Evolutionary conservation across 441 rosid genomes (phyloP), one percentile per base, ranked within the genome.

Genomic region (Daphne laureola): DNA sequence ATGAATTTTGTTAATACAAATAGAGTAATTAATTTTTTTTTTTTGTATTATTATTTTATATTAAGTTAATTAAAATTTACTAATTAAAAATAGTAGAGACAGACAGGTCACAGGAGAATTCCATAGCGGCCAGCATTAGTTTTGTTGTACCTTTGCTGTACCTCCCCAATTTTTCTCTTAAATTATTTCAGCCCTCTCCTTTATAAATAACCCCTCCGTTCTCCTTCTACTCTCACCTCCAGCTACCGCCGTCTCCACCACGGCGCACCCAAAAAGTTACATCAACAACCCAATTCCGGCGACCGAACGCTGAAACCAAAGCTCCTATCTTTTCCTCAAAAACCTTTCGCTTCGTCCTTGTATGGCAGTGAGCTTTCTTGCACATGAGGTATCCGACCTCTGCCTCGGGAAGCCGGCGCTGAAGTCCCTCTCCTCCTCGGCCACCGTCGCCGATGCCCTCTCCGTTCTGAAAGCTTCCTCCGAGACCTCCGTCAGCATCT

Each of bases 401-500:
- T 89, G 96, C 56, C 81, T 89, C 14, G 96, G 95, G 64, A 89
- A 89, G 69, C 96, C 95, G 4, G 79, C 92, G 0, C 66, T 89
- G 67, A 74, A 74, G 54, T 73, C 77, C 23, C 84, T 89, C 13
- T 55, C 87, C 17, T 53, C 54, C 47, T 42, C 79, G 23, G 70
- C 87, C 57, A 71, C 92, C 59, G 42, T 86, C 7, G 61, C 82
- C 3, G 86, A 83, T 48, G 84, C 77, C 3, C 61, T 89, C 17
- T 51, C 69, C 14, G 81, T 73, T 12, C 72, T 89, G 46, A 86
- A 70, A 44, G 65, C 57, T 61, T 79, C 78, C 2, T 92, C 72
- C 6, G 95, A 82, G 8, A 67, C 57, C 58, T 82, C 67, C 58
- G 63, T 89, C 46, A 82, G 83, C 60, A 65, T 89, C 6, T 89